Conservation (phyloP, 495 filamentous ascomycete genomes). For the Neurospora sp. region DNA sequence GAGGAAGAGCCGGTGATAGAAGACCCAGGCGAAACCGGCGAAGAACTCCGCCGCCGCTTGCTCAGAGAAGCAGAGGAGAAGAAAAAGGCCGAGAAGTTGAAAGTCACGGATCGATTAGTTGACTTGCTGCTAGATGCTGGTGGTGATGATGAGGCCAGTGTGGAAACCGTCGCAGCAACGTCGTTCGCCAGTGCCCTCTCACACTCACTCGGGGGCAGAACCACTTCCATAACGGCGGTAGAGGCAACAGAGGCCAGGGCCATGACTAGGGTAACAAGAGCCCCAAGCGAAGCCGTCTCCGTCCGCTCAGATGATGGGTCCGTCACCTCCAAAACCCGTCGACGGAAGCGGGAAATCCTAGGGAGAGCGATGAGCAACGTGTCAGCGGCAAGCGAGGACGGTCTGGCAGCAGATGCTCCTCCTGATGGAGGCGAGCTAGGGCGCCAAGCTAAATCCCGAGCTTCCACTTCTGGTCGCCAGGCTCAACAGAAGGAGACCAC, state of each 20-base stretch:
- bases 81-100: not conserved
- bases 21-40: not conserved
- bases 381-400: conserved; percentile 26
- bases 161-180: not conserved
- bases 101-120: not conserved
- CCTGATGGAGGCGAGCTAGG: not conserved
- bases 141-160: not conserved
- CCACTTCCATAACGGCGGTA: conserved; percentile 2
- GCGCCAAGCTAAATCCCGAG: not conserved
- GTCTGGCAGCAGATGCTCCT: conserved; percentile 7
- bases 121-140: not conserved
- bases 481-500: not conserved
- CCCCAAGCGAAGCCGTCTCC: not conserved
- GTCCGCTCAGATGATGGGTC: not conserved
- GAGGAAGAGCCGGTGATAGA: not conserved
- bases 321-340: not conserved
- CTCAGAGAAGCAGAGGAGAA: not conserved
- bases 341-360: conserved; percentile 34
- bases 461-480: not conserved
- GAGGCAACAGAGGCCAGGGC: not conserved
- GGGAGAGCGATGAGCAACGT: conserved; percentile 43
- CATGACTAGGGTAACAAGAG: not conserved
- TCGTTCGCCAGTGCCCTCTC: not conserved
- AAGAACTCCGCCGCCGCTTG: not conserved
- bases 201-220: not conserved